These are phyloP conservation scores for Diplodia mutila DNA, from an alignment of 2,329 filamentous ascomycete species.

Conservation along the genomic window DNA sequence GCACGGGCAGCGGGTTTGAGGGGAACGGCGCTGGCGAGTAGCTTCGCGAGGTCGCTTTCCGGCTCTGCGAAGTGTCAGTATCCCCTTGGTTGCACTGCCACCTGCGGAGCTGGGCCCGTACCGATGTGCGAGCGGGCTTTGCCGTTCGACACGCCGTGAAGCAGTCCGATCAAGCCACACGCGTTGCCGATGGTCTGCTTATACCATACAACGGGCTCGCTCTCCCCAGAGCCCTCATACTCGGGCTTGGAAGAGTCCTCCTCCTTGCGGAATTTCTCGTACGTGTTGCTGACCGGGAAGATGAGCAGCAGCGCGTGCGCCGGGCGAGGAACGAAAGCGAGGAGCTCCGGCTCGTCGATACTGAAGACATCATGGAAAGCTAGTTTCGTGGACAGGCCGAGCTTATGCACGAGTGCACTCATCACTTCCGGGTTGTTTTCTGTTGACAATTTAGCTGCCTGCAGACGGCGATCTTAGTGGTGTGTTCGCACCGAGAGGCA, in stretches of 20 bases:
- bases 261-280: slow-evolving; percentile 45
- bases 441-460: slow-evolving; percentile 24
- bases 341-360: slow-evolving; percentile 54
- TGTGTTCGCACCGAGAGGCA: slow-evolving; percentile 39
- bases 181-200: slow-evolving; percentile 62
- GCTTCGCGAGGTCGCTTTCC: slow-evolving; percentile 62
- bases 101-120: not conserved
- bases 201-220: slow-evolving; percentile 62
- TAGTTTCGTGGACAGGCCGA: slow-evolving; percentile 53
- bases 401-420: slow-evolving; percentile 52
- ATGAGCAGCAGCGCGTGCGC: slow-evolving; percentile 60
- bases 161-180: slow-evolving; percentile 61
- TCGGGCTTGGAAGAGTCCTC: slow-evolving; percentile 46
- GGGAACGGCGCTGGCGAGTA: slow-evolving; percentile 72
- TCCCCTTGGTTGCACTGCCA: not conserved
- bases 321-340: slow-evolving; percentile 57
- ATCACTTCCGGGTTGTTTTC: slow-evolving; percentile 63
- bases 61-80: slow-evolving; percentile 39
- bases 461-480: not conserved
- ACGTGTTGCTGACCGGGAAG: slow-evolving; percentile 49
- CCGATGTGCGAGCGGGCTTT: slow-evolving; percentile 48
- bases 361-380: slow-evolving; percentile 60
- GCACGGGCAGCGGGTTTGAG: slow-evolving; percentile 70
- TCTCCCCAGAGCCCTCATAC: slow-evolving; percentile 52
- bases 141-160: slow-evolving; percentile 60